Evolutionary conservation across 2,329 filamentous ascomycete genomes (phyloP).

Genomic region (Ceratocystis diversiconidia): DNA sequence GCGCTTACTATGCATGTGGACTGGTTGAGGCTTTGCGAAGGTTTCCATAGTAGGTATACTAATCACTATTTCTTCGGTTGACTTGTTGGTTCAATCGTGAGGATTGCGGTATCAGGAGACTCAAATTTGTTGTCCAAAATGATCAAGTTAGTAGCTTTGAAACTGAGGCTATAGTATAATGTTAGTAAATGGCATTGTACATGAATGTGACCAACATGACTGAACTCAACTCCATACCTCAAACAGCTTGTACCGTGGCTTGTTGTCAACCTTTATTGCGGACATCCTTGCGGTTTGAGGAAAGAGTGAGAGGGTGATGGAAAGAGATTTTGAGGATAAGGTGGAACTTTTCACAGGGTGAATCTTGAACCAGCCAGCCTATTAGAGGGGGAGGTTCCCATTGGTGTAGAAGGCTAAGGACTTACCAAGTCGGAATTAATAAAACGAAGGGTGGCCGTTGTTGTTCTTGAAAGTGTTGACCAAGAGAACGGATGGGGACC

Average conservation of each 20-base stretch:
- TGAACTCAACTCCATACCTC: conserved; percentile 32
- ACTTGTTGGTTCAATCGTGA: conserved; percentile 44
- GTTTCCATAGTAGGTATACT: conserved; percentile 28
- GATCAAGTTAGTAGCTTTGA: conserved; percentile 32
- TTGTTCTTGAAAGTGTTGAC: background rate
- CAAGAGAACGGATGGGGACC: background rate
- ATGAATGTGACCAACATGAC: background rate
- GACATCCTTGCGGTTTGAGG: conserved; percentile 41
- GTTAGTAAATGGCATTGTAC: background rate
- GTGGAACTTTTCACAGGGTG: conserved; percentile 16
- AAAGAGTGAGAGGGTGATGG: conserved; percentile 21
- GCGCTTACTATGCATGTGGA: conserved; percentile 68
- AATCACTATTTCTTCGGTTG: conserved; percentile 38
- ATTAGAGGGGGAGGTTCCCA: background rate
- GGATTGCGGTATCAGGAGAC: conserved; percentile 42
- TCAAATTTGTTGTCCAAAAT: conserved; percentile 40
- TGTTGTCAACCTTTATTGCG: conserved; percentile 38
- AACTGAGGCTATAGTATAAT: background rate
- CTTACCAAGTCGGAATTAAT: background rate
- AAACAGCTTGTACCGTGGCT: conserved; percentile 42
- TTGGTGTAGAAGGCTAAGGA: background rate
- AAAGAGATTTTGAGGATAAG: conserved; percentile 18
- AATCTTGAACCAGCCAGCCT: background rate
- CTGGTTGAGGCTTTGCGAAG: conserved; percentile 64
- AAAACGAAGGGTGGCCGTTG: background rate